Base-by-base conservation (phyloP, 2,329 filamentous ascomycete species). In the Anthostomella pinea region DNA sequence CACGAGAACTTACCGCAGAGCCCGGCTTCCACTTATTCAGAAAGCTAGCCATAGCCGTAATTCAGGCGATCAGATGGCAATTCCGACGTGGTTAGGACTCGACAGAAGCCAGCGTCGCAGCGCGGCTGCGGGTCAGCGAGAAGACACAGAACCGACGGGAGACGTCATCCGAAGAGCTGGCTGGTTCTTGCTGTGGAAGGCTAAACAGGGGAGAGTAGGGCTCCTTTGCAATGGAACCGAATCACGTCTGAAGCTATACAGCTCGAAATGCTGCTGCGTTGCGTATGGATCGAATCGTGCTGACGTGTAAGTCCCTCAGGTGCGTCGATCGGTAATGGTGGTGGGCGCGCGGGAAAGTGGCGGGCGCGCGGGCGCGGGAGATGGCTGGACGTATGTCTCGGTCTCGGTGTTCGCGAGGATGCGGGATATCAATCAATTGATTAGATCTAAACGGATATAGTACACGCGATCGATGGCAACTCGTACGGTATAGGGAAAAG, bases 11-110 rank as follows among this genome's bases (percentile, higher is more conserved):
- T 65, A 81, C 77, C 57, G 67, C 67, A 58, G 69, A 64, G 49
- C 69, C 65, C 51, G 66, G 65, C 62, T 78, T 79, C 56, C 79
- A 70, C 59, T 77, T 81, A 51, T 68, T 76, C 45, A 81, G 71
- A 51, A 81, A 74, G 45, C 72, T 68, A 45, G 75, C 67, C 75
- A 81, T 81, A 48, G 39, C 54, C n/a, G n/a, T n/a, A n/a, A n/a
- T n/a, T n/a, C n/a, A n/a, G 45, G 43, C 21, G 33, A 25, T 30
- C 30, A 29, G 30, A 34, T 28, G 14, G 22, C 14, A 15, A 16
- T 16, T 35, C 24, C 17, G 26, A 34, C 28, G 39, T 26, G 23
- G 17, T 27, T 34, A 18, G 19, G 16, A 36, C 30, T 33, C 31
- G 35, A 37, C 30, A 35, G 43, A 38, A 38, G 46, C 48, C 50